Base-by-base conservation (phyloP, 495 filamentous ascomycete genomes). In the Parathielavia appendiculata region DNA sequence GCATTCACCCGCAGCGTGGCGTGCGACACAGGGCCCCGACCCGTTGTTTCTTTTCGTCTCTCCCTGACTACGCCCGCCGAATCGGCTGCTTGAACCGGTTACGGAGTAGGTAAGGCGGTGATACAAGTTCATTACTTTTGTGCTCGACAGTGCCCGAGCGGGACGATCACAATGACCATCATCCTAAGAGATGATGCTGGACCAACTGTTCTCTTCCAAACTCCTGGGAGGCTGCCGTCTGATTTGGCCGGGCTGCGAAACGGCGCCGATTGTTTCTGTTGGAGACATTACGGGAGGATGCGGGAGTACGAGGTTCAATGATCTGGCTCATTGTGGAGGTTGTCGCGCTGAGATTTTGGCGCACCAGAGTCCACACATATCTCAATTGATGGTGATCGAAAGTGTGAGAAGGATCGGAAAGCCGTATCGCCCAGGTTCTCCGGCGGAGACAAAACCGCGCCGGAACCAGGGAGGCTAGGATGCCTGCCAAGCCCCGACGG, bases 81-180 rank as follows among this genome's bases (percentile, higher is more conserved):
- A 46, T 10, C 17, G 12, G 20, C 34, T 52, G 49, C 34, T 35
- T n/a, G 35, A 38, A 39, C n/a, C 7, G 20, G 35, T 1, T 19
- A 26, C 20, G 48, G 8, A 13, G 46, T 17, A 8, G 34, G 6
- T 17, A 38, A 5, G 35, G 35, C 30, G 47, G 47, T 19, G 35
- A 51, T 13, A 51, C 48, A 51, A 2, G 13, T 1, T 4, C 1
- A n/a, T 8, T 6, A 23, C 36, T 14, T 8, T 6, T 6, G 11
- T n/a, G 3, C 26, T 6, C 26, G 6, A 6, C 6, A 30, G 2
- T n/a, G 38, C 13, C 36, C 13, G 23, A 53, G 51, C 51, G 51
- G 51, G 51, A 32, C 38, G 51, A 53, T 53, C 51, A 53, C 43
- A 53, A 43, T 34, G 22, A 32, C 5, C 22, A 43, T 43, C 12